Percentiles rank a stretch among this genome's conserved stretches.
phyloP scores from a whole-genome alignment of 2,329 filamentous ascomycete genomes.

The Annulohypoxylon truncatum region DNA sequence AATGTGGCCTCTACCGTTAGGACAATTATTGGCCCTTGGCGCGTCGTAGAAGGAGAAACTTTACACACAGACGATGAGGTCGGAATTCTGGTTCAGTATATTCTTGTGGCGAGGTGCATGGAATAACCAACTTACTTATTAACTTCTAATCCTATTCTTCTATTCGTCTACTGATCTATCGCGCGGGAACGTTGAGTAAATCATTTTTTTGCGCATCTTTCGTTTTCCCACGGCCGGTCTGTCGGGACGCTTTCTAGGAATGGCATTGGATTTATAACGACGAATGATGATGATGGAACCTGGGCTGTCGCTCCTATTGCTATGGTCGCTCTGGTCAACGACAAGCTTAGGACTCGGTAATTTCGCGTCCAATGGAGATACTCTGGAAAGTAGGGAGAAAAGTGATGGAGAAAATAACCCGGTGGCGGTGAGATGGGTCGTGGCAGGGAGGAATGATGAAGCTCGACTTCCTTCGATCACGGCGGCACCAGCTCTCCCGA shows the following conservation, averaged over 20 bases:
- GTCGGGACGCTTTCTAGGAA: conserved; percentile 5
- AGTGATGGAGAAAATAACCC: neutral
- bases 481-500: neutral
- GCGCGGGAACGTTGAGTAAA: neutral
- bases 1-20: neutral
- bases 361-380: neutral
- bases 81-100: conserved; percentile 1
- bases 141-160: too few relatives aligned
- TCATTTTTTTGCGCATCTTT: conserved; percentile 7
- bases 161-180: conserved; percentile 4
- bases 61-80: neutral
- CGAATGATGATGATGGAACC: conserved; percentile 26
- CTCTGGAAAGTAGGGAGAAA: neutral
- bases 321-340: conserved; percentile 32
- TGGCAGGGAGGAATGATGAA: neutral
- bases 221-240: conserved; percentile 5
- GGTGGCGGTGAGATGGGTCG: conserved; percentile 1
- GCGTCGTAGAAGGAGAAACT: neutral
- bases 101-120: conserved; percentile 8
- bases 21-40: neutral
- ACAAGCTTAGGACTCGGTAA: conserved; percentile 3
- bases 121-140: conserved; percentile 1
- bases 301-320: conserved; percentile 26
- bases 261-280: conserved; percentile 24
- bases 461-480: neutral